phyloP scores from a whole-genome alignment of 208 protist species.

The Crithidia bombi region DNA sequence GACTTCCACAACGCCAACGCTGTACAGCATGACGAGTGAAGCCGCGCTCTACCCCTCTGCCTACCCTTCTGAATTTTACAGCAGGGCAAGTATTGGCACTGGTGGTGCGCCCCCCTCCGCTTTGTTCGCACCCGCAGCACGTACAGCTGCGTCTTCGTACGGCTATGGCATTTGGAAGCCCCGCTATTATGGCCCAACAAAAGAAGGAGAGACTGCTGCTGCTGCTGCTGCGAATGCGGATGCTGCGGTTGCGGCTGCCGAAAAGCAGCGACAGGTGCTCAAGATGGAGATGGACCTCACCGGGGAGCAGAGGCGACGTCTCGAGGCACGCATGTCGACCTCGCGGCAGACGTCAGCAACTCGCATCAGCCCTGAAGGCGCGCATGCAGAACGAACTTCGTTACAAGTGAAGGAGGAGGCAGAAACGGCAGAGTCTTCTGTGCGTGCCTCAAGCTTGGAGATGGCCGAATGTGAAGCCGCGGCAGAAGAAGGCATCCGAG shows the following conservation, averaged over 20 bases:
- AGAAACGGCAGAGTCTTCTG: background rate
- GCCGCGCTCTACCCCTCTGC: background rate
- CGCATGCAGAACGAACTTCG: background rate
- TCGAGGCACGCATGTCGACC: constrained; percentile 20
- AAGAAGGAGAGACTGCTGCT: background rate
- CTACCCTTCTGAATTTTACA: constrained; percentile 18
- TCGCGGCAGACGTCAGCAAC: background rate
- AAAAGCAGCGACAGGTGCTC: constrained; percentile 32
- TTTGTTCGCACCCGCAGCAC: background rate
- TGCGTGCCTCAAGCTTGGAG: background rate
- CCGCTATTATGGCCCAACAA: background rate
- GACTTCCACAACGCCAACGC: constrained; percentile 3
- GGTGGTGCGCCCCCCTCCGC: background rate
- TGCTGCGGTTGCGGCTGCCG: constrained; percentile 12
- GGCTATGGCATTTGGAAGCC: constrained; percentile 12
- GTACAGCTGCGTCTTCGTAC: background rate
- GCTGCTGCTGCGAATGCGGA: background rate
- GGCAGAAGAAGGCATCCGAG: background rate
- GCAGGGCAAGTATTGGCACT: too few relatives aligned
- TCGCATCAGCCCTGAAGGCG: background rate
- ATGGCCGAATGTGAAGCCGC: background rate
- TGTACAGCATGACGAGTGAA: constrained; percentile 22
- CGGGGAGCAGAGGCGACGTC: constrained; percentile 30
- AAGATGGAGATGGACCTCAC: constrained; percentile 31
- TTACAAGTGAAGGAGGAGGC: too few relatives aligned